Base-by-base conservation (phyloP, 352 stramenopile species). In the Nothophytophthora sp. region DNA sequence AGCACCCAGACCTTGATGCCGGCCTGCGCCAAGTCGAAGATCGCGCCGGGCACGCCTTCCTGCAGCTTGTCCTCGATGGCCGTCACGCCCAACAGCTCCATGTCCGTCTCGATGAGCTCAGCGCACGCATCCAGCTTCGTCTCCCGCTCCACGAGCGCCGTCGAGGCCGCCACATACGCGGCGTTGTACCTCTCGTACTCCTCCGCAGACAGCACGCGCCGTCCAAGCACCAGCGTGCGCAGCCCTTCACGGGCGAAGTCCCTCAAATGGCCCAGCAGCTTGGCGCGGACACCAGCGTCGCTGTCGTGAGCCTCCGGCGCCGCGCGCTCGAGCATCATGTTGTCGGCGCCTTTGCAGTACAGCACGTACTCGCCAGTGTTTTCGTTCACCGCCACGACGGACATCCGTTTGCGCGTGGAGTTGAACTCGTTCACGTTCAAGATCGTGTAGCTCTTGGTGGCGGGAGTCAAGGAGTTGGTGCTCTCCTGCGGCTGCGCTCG, bases 1-100 rank as follows among this genome's bases (percentile, higher is more conserved):
- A 98, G 76, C 70, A 98, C 94, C 90, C 92, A 98, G 27, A 98
- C 84, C 55, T 97, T 96, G 40, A 98, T 97, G n/a, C 92, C 92
- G 3, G 91, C 92, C 25, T 86, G 60, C 5, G 83, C 79, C 4
- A 98, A 70, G 34, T 86, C 81, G 27, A 76, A 83, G 37, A 98
- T 98, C 20, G 87, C 73, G 34, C 78, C 65, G 1, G 90, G 88
- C 3, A 98, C 92, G 18, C 87, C 91, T 15, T 85, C 76, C 51
- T 98, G 92, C 4, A 98, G 72, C 60, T 97, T 94, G 60, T 98
- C 92, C 70, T 98, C 92, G 45, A 98, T 98, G 25, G 90, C 92
- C 5, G 88, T 97, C 0, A 88, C 86, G 0, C 92, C 92, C 3
- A 96, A 68, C 15, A 96, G 56, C n/a, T 88, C 76, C 58, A 99